Evolutionary conservation across 1,139 yeast genomes (phyloP).

Genomic region (Suhomyces chickasaworum): DNA sequence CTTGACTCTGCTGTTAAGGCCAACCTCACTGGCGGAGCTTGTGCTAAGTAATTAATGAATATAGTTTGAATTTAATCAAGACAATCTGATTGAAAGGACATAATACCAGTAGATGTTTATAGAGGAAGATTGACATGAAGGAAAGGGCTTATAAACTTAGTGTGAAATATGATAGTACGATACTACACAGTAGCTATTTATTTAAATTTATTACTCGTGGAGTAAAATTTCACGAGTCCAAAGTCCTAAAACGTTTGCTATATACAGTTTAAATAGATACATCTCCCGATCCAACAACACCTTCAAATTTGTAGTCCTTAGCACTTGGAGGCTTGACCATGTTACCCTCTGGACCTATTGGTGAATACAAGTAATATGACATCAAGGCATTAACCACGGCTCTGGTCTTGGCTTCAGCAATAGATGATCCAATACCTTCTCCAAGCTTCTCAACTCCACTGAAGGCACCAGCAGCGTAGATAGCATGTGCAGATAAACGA

Average conservation of each 20-base stretch:
- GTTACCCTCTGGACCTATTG: constrained; percentile 51
- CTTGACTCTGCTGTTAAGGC: constrained; percentile 14
- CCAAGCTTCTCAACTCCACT: constrained; percentile 82
- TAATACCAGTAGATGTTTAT: too few species aligned
- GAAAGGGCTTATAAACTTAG: too few species aligned
- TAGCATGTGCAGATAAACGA: constrained; percentile 79
- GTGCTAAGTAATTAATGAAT: constrained; percentile 12
- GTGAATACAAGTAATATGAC: constrained; percentile 89
- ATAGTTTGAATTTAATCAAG: too few species aligned
- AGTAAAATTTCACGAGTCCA: neutral
- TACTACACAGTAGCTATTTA: neutral
- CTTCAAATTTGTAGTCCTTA: constrained; percentile 43
- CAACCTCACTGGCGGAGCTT: constrained; percentile 17
- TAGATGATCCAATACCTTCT: constrained; percentile 93
- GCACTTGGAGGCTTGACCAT: constrained; percentile 63
- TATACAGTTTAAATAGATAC: constrained; percentile 41
- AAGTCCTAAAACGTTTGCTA: constrained; percentile 3
- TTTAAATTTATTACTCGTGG: neutral
- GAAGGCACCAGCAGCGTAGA: constrained; percentile 89
- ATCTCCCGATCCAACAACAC: constrained; percentile 58
- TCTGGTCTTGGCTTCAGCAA: constrained; percentile 88
- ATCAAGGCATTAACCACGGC: constrained; percentile 90
- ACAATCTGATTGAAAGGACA: too few species aligned
- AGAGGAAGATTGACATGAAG: too few species aligned
- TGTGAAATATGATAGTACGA: too few species aligned